Conservation (phyloP, 371 early-diverging fungal species). For the Mucor piriformis region DNA sequence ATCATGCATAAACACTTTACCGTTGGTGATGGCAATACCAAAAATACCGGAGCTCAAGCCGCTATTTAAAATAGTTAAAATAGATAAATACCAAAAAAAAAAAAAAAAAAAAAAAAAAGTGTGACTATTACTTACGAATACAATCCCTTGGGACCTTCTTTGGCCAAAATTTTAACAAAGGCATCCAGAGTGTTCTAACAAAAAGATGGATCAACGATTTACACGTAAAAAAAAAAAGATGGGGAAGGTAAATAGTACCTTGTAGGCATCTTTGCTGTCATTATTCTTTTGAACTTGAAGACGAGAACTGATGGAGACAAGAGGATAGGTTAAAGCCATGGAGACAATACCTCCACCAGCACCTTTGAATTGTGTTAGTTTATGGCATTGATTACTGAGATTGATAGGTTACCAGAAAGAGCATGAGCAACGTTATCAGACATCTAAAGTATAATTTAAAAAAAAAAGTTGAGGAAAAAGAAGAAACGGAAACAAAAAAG, state of each 20-base stretch:
- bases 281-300: conserved; percentile 84
- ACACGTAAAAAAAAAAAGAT: not conserved
- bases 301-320: conserved; percentile 89
- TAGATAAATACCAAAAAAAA: not conserved
- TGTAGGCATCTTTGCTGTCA: conserved; percentile 63
- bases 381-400: too few species aligned
- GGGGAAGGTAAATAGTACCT: conserved; percentile 41
- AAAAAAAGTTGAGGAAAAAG: conserved; percentile 11
- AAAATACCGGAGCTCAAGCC: conserved; percentile 95
- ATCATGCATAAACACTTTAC: conserved; percentile 30
- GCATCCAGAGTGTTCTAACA: conserved; percentile 73
- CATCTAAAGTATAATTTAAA: conserved; percentile 52
- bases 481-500: conserved; percentile 18
- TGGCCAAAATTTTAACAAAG: conserved; percentile 81
- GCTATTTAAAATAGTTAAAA: conserved; percentile 41
- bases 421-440: conserved; percentile 95
- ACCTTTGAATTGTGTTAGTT: conserved; percentile 52
- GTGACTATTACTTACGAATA: conserved; percentile 73
- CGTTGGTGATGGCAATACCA: conserved; percentile 95
- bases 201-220: not conserved
- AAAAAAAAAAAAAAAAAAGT: not conserved
- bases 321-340: conserved; percentile 94
- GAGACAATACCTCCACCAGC: conserved; percentile 95
- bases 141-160: conserved; percentile 88
- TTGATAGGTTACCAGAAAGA: conserved; percentile 71